phyloP scores from a whole-genome alignment of 2,329 filamentous ascomycete genomes.

The Colletotrichum gigasporum region DNA sequence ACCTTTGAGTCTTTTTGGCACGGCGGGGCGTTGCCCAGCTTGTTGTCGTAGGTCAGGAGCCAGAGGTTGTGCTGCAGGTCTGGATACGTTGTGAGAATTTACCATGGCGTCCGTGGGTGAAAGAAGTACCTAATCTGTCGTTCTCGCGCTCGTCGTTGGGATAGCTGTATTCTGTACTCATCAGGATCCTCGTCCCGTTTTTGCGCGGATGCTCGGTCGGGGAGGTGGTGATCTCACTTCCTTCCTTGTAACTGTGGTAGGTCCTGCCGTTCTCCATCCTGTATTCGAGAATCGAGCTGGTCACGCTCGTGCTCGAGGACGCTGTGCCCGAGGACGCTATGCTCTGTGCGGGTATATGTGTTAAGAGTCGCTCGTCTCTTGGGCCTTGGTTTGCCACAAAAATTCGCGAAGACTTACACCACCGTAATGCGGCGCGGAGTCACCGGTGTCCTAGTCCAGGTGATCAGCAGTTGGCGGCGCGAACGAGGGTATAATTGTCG shows the following conservation, averaged over 20 bases:
- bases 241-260: slow-evolving; percentile 41
- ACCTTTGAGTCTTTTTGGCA: slow-evolving; percentile 31
- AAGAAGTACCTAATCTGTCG: slow-evolving; percentile 34
- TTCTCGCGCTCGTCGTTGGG: slow-evolving; percentile 37
- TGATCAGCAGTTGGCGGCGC: too few relatives aligned
- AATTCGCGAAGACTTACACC: too few relatives aligned
- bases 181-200: too few relatives aligned
- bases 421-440: too few relatives aligned
- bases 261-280: slow-evolving; percentile 47
- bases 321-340: too few relatives aligned
- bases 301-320: background rate
- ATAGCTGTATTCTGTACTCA: background rate
- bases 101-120: too few relatives aligned
- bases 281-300: slow-evolving; percentile 39
- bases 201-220: too few relatives aligned
- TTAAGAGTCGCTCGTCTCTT: too few relatives aligned
- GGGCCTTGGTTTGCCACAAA: too few relatives aligned
- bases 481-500: too few relatives aligned
- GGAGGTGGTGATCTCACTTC: background rate
- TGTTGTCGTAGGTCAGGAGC: slow-evolving; percentile 35
- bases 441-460: too few relatives aligned
- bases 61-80: slow-evolving; percentile 40
- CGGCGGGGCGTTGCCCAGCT: slow-evolving; percentile 33
- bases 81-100: background rate
- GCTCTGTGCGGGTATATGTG: too few relatives aligned